Conservation (phyloP, 768 basidiomycete species). For the Obba rivulosa region DNA sequence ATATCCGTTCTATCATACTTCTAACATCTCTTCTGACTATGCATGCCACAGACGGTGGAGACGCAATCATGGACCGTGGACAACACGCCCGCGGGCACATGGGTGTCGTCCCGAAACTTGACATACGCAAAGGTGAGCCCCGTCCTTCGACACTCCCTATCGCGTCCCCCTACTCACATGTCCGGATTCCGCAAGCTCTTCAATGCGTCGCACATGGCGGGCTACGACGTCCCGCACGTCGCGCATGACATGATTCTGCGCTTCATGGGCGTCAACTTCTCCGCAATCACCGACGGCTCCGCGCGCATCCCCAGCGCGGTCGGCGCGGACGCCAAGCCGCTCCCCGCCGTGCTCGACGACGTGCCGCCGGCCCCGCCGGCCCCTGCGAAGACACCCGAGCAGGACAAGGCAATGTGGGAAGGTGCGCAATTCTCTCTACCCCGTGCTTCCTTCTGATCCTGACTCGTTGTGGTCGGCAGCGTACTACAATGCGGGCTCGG, state of each 20-base stretch:
- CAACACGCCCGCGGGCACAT: slow-evolving; percentile 76
- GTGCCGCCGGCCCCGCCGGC: slow-evolving; percentile 31
- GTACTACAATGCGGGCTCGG: slow-evolving; percentile 93
- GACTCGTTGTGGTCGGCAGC: slow-evolving; percentile 37
- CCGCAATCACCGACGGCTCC: slow-evolving; percentile 71
- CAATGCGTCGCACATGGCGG: slow-evolving; percentile 96
- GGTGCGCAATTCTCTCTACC: slow-evolving; percentile 38
- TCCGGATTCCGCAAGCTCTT: slow-evolving; percentile 49
- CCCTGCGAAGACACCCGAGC: slow-evolving; percentile 59
- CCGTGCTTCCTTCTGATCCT: background rate
- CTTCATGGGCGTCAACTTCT: slow-evolving; percentile 91
- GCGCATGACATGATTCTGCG: slow-evolving; percentile 98
- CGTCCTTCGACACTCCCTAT: background rate
- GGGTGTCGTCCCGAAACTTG: slow-evolving; percentile 85
- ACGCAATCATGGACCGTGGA: slow-evolving; percentile 75
- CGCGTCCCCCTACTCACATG: too few species aligned
- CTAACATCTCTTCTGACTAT: background rate
- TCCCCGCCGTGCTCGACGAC: slow-evolving; percentile 44
- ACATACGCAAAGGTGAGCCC: slow-evolving; percentile 81
- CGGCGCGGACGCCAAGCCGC: slow-evolving; percentile 66
- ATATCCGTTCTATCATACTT: slow-evolving; percentile 2
- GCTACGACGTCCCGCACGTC: slow-evolving; percentile 79
- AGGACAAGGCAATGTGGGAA: slow-evolving; percentile 88
- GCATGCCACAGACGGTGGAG: slow-evolving; percentile 46
- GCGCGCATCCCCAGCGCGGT: slow-evolving; percentile 78